Evolutionary conservation across 1,284 basidiomycete genomes (phyloP).

Genomic region (Trametes polyzona): DNA sequence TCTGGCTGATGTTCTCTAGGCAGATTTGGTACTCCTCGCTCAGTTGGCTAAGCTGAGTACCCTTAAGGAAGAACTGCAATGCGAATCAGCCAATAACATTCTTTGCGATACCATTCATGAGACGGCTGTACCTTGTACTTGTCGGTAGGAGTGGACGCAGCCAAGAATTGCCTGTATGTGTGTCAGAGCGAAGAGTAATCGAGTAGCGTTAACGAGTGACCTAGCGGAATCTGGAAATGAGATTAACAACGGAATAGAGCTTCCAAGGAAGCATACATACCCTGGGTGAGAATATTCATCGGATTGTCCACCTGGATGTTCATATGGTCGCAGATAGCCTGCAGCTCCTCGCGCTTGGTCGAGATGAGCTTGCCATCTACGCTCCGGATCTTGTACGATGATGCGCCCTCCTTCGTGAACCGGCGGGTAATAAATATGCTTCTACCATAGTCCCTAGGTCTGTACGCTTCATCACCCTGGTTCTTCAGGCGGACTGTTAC

Average conservation of each 20-base stretch:
- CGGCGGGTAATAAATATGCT: conserved; percentile 85
- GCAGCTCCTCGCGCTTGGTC: conserved; percentile 84
- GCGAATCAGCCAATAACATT: neutral
- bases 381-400: conserved; percentile 85
- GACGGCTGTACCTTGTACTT: conserved; percentile 77
- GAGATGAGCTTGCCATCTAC: conserved; percentile 71
- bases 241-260: neutral
- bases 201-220: neutral
- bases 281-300: conserved; percentile 93
- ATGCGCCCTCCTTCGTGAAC: conserved; percentile 77
- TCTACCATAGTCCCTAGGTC: conserved; percentile 81
- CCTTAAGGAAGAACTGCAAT: conserved; percentile 87
- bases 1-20: conserved; percentile 71
- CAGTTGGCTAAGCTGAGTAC: conserved; percentile 91
- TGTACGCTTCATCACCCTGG: conserved; percentile 87
- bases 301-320: conserved; percentile 98
- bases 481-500: conserved; percentile 88
- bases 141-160: conserved; percentile 80
- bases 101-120: neutral
- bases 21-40: conserved; percentile 86
- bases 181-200: neutral
- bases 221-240: conserved; percentile 44
- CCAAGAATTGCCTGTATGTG: conserved; percentile 79
- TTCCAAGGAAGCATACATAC: conserved; percentile 40
- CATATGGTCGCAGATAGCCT: conserved; percentile 91